A percentile compares a stretch with the other conserved stretches of the same genome.
These are phyloP conservation scores for Vachellia collinsii DNA, from an alignment of 306 rosid species.

Conservation along the genomic window DNA sequence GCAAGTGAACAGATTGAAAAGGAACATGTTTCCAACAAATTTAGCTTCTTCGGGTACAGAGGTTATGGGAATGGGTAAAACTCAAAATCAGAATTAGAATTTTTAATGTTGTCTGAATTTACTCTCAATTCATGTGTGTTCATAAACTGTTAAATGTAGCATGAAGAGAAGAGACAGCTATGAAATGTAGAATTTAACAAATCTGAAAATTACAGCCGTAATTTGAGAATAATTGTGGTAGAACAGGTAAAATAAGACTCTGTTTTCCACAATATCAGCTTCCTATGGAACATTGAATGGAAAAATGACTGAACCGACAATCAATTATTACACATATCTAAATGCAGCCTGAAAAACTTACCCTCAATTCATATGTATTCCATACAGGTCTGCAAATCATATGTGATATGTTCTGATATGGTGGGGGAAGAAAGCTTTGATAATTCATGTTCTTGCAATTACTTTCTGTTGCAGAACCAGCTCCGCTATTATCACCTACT, in stretches of 20 bases:
- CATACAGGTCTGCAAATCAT: constrained; percentile 80
- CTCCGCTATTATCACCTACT: constrained; percentile 40
- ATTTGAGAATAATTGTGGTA: background rate
- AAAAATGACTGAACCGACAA: background rate
- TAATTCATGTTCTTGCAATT: constrained; percentile 62
- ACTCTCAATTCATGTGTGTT: background rate
- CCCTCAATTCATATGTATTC: constrained; percentile 89
- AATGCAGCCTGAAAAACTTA: constrained; percentile 33
- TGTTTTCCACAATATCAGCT: background rate
- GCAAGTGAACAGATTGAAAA: background rate
- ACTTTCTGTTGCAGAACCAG: constrained; percentile 43
- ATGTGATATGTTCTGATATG: constrained; percentile 70
- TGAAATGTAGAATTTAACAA: background rate
- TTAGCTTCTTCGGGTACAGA: background rate
- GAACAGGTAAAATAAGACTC: background rate
- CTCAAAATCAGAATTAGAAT: background rate
- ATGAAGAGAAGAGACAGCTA: constrained; percentile 4
- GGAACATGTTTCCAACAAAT: background rate
- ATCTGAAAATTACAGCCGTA: background rate
- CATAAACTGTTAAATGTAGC: background rate
- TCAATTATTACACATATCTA: too few relatives aligned
- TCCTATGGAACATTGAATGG: background rate
- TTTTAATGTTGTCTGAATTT: background rate
- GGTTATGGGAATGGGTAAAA: background rate
- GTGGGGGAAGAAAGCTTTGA: constrained; percentile 82